Conservation (phyloP, 164 flowering plant species). For the Cinnamomum micranthum region DNA sequence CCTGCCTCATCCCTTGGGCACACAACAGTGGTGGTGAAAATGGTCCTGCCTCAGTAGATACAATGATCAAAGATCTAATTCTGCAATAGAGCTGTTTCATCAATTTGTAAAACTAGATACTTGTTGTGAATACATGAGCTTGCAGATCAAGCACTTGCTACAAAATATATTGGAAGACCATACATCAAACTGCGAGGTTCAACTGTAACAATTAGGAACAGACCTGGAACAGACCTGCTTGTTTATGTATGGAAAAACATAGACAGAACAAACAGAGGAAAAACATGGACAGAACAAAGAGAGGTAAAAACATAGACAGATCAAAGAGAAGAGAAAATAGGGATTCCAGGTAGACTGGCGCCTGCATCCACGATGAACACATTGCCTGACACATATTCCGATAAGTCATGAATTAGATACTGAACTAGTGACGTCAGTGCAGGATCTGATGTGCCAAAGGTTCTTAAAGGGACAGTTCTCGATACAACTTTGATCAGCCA, state of each 20-base stretch:
- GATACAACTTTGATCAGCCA: conserved; percentile 35
- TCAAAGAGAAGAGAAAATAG: conserved; percentile 39
- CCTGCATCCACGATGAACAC: conserved; percentile 40
- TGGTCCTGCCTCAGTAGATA: too few species aligned
- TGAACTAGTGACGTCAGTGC: conserved; percentile 40
- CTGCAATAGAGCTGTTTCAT: too few species aligned
- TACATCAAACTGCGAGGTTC: background rate
- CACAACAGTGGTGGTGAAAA: too few species aligned
- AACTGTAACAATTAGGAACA: background rate
- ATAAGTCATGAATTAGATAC: conserved; percentile 40
- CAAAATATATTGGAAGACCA: background rate
- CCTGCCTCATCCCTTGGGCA: too few species aligned
- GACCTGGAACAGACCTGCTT: background rate
- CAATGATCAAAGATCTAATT: too few species aligned
- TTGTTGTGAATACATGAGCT: too few species aligned
- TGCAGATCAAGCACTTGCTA: background rate
- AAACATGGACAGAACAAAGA: too few species aligned
- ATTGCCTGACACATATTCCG: conserved; percentile 38
- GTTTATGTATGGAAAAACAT: background rate
- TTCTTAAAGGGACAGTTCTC: conserved; percentile 33
- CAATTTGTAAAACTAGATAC: too few species aligned
- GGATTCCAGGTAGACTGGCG: conserved; percentile 39
- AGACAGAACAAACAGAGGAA: too few species aligned
- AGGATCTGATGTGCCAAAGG: conserved; percentile 29
- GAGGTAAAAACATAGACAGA: background rate